Evolutionary conservation across 495 filamentous ascomycete species (phyloP), one percentile per base, ranked within the genome.

Genomic region (Acidomyces sp.): DNA sequence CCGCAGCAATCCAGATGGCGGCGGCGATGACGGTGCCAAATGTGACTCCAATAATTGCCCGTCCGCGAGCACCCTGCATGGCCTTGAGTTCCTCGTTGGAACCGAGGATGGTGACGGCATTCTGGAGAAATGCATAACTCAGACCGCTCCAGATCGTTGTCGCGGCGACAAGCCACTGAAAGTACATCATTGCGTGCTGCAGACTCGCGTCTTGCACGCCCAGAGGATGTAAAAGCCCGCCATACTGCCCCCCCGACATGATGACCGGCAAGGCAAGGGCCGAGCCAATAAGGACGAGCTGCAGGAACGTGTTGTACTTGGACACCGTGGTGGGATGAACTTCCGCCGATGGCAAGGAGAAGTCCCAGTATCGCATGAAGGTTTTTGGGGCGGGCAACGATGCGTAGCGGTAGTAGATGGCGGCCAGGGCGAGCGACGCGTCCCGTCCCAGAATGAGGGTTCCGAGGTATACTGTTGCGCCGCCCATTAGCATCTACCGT

Each of bases 321-420:
- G 82, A 90, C 48, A 97, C 84, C 12, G 67, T 74, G 0, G 90
- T 97, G 0, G 90, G 90, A 48, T 79, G 79, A 3, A 97, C 90
- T 59, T 96, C 90, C 1, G 90, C 90, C 32, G 75, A 82, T 0
- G 90, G 90, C 13, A 97, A 71, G 9, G 78, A 82, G 52, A 96
- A 96, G 56, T 97, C 92, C 92, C 92, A 97, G 57, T 95, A 97
- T n/a, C 90, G 67, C 11, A 68, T 61, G 60, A 93, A 80, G 0
- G 90, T 96, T 60, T 94, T 94, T 4, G 90, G 90, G 0, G 81
- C 77, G 1, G 90, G 90, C 16, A 97, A 71, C 3, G 81, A 87
- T 34, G 93, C 90, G 74, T 83, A 97, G 25, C 90, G 77, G 55
- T 85, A 95, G 60, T 95, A 97, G 40, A 97, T 75, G 1, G 90